Evolutionary conservation across 208 protist species (phyloP).

Genomic region (Blechomonas ayalai): DNA sequence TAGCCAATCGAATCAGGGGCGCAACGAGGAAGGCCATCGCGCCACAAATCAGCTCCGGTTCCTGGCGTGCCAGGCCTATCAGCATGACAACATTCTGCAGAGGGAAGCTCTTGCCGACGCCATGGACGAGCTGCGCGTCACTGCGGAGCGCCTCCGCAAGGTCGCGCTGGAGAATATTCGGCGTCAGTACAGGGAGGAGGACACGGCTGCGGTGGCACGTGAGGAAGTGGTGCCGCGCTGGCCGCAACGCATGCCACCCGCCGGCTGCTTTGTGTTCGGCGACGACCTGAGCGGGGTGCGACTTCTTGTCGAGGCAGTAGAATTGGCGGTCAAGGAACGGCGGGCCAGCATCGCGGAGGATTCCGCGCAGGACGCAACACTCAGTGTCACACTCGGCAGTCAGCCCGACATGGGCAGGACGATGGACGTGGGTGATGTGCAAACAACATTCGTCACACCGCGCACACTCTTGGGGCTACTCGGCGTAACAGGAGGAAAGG

Average conservation of each 20-base stretch:
- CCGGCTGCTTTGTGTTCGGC: slow-evolving; percentile 64
- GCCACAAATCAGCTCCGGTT: slow-evolving; percentile 3
- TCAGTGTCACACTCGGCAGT: slow-evolving; percentile 2
- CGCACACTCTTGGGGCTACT: slow-evolving; percentile 9
- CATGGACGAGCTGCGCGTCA: background rate
- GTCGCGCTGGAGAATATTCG: slow-evolving; percentile 90
- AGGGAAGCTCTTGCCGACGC: background rate
- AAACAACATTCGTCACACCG: slow-evolving; percentile 12
- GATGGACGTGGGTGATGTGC: background rate
- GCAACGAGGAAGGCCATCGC: slow-evolving; percentile 1
- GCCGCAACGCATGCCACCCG: slow-evolving; percentile 65
- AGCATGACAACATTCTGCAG: background rate
- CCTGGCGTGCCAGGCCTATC: background rate
- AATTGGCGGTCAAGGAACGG: slow-evolving; percentile 9
- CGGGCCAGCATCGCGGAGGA: background rate
- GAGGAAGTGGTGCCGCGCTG: slow-evolving; percentile 58
- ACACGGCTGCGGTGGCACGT: slow-evolving; percentile 1
- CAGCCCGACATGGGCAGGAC: background rate
- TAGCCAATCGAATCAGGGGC: no score
- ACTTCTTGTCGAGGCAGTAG: slow-evolving; percentile 36
- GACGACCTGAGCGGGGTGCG: slow-evolving; percentile 71
- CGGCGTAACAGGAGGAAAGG: background rate
- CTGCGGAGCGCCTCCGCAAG: slow-evolving; percentile 37
- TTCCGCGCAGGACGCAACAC: slow-evolving; percentile 3
- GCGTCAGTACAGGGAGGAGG: slow-evolving; percentile 23